Evolutionary conservation across 441 rosid species (phyloP).

Genomic region (Syzygium syzygioides): DNA sequence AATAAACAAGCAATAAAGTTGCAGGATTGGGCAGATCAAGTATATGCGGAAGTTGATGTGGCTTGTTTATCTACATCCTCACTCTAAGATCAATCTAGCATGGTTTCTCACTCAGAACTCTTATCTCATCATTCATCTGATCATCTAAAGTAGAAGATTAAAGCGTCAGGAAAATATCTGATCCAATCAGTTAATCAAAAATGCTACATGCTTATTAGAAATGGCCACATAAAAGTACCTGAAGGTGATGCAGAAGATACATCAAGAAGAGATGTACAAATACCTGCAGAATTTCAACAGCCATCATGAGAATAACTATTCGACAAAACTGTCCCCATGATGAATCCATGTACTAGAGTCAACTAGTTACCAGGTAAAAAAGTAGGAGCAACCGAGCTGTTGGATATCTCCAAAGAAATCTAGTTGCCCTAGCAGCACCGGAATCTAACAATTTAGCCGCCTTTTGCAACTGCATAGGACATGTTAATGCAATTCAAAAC

Average conservation of each 20-base stretch:
- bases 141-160: background rate
- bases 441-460: conserved; percentile 89
- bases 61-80: background rate
- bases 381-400: conserved; percentile 73
- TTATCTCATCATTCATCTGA: background rate
- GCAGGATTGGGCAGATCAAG: background rate
- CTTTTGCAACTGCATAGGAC: conserved; percentile 66
- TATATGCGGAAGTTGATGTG: background rate
- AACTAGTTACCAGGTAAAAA: conserved; percentile 67
- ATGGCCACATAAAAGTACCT: conserved; percentile 39
- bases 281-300: conserved; percentile 42
- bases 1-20: background rate
- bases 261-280: conserved; percentile 96
- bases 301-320: background rate
- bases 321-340: background rate
- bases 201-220: background rate
- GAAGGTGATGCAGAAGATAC: conserved; percentile 95
- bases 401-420: conserved; percentile 99
- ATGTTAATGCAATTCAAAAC: conserved; percentile 10
- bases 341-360: background rate
- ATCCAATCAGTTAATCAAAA: background rate
- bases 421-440: conserved; percentile 93
- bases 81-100: background rate
- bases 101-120: background rate
- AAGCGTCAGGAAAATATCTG: background rate